Conservation (phyloP, 2,329 filamentous ascomycete species). For the Myriangium duriaei region DNA sequence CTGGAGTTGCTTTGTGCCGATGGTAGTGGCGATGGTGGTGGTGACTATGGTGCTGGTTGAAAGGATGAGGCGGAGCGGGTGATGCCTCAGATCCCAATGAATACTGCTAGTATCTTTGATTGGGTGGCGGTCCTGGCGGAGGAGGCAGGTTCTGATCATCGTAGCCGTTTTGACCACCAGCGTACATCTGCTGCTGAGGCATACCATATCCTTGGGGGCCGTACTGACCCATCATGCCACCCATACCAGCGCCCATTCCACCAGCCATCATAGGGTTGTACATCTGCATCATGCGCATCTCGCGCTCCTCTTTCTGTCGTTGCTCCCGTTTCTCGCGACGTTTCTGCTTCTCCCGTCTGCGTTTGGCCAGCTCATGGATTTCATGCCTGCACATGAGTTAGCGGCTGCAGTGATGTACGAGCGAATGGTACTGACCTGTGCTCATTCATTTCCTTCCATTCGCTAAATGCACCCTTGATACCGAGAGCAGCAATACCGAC, state of each 20-base stretch:
- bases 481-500: slow-evolving; percentile 55
- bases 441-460: slow-evolving; percentile 57
- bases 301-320: slow-evolving; percentile 31
- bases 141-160: slow-evolving; percentile 20
- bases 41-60: slow-evolving; percentile 2
- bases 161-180: slow-evolving; percentile 7
- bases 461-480: slow-evolving; percentile 52
- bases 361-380: slow-evolving; percentile 40
- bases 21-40: slow-evolving; percentile 5
- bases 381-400: slow-evolving; percentile 18
- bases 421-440: slow-evolving; percentile 31
- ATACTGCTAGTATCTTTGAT: slow-evolving; percentile 11
- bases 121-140: slow-evolving; percentile 26
- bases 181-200: slow-evolving; percentile 15
- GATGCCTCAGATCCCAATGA: background rate
- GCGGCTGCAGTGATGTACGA: background rate
- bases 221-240: slow-evolving; percentile 11
- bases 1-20: slow-evolving; percentile 4
- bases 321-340: slow-evolving; percentile 29
- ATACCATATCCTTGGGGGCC: slow-evolving; percentile 21
- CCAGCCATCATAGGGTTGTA: slow-evolving; percentile 3
- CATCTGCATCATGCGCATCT: slow-evolving; percentile 25
- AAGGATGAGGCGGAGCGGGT: background rate
- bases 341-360: slow-evolving; percentile 29
- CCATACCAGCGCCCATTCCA: slow-evolving; percentile 6